Evolutionary conservation across 1,284 basidiomycete genomes (phyloP).

Genomic region (Puccinia polysora): DNA sequence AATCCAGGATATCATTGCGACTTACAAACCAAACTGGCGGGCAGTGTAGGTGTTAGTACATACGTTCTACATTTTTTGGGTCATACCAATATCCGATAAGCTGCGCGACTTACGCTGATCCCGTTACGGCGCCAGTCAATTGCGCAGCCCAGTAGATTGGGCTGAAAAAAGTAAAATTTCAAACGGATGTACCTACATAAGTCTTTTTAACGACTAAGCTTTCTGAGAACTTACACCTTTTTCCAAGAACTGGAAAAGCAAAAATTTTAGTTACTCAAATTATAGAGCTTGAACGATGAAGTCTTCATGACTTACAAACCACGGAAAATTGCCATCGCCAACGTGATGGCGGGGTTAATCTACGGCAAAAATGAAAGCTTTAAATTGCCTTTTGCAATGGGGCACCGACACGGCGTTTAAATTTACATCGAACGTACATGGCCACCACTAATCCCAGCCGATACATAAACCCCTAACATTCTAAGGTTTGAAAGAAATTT

Average conservation of each 20-base stretch:
- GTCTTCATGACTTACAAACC: slow-evolving; percentile 28
- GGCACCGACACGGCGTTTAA: neutral
- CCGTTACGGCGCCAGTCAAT: slow-evolving; percentile 32
- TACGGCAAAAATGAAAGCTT: neutral
- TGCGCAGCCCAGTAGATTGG: slow-evolving; percentile 37
- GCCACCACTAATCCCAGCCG: slow-evolving; percentile 38
- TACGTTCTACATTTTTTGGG: no score
- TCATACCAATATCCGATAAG: neutral
- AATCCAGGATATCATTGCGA: neutral
- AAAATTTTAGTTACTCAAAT: no score
- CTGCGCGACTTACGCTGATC: slow-evolving; percentile 25
- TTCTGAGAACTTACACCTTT: slow-evolving; percentile 34
- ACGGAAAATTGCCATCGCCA: slow-evolving; percentile 29
- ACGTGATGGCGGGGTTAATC: slow-evolving; percentile 39
- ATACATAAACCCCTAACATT: slow-evolving; percentile 33
- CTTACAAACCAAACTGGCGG: slow-evolving; percentile 22
- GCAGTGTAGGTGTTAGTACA: neutral
- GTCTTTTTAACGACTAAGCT: neutral
- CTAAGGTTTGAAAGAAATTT: neutral
- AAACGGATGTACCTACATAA: neutral
- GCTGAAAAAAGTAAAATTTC: neutral
- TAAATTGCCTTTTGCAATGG: neutral
- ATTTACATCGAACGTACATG: slow-evolving; percentile 35
- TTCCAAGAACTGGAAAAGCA: slow-evolving; percentile 29
- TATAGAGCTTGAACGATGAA: neutral